Base-by-base conservation (phyloP, 306 rosid species). In the Lathyrus aphaca region DNA sequence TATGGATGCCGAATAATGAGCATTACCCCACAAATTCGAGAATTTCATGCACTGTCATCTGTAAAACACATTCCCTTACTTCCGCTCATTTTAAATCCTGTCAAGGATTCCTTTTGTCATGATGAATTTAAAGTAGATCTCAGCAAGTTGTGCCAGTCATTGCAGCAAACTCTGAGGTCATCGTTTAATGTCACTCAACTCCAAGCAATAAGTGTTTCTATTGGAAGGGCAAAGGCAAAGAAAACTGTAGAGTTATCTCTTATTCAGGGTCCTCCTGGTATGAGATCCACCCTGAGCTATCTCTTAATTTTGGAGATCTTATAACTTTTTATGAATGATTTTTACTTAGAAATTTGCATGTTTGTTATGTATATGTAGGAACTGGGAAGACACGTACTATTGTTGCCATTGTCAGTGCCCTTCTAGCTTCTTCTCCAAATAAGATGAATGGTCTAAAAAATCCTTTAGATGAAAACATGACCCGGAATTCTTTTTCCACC, bases 211-310 rank as follows among this genome's bases (percentile, higher is more conserved):
- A 83, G 92, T 81, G 70, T 67, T 82, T 77, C 97, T 62, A 79
- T 78, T 74, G 80, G 89, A 78, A 74, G 56, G 46, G 74, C 76
- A 23, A 86, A 79, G 69, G 23, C 71, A 55, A 85, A 73, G 73
- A 88, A 80, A 72, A 78, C 77, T 73, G 76, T 69, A 69, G 90
- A 87, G 45, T 80, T 94, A 74, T 90, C 95, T 48, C 97, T 94
- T 71, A 83, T 94, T 85, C 98, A 94, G 92, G 98, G 98, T 73
- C 98, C 98, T 75, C 98, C 98, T 75, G 98, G 98, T 94, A 76
- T 61, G 70, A 68, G 71, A 60, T 76, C 67, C 66, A 69, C 74
- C 72, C 54, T 11, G 32, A 19, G 65, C 45, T 21, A 44, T 19
- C 45, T 42, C 77, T 60, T 51, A 38, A 65, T 49, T 45, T 59